Percentiles rank a stretch among this genome's conserved stretches.
These are phyloP conservation scores for Rhizodiscina lignyota DNA, from an alignment of 495 filamentous ascomycete genomes.

Conservation along the genomic window DNA sequence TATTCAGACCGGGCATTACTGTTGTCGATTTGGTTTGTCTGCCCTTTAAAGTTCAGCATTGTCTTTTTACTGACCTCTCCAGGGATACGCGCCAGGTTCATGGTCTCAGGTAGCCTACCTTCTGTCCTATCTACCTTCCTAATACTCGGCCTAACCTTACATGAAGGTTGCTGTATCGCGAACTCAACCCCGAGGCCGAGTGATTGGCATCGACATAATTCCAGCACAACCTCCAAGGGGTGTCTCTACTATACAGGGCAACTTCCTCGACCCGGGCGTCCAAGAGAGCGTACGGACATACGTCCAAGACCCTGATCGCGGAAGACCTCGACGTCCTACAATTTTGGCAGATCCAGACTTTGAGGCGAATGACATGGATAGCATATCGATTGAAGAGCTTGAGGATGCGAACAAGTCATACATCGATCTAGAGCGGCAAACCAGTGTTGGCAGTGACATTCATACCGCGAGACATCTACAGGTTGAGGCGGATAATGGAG, in stretches of 20 bases:
- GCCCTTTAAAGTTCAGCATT: neutral
- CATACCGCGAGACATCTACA: constrained; percentile 10
- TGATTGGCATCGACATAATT: constrained; percentile 85
- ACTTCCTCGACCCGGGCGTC: constrained; percentile 59
- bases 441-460: no score
- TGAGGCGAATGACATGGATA: constrained; percentile 4
- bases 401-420: constrained; percentile 21
- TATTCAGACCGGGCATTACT: constrained; percentile 67
- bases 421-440: constrained; percentile 21
- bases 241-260: constrained; percentile 82
- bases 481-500: constrained; percentile 8
- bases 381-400: constrained; percentile 20
- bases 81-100: constrained; percentile 86
- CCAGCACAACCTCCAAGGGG: constrained; percentile 80
- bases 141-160: constrained; percentile 3
- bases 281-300: constrained; percentile 60
- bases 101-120: constrained; percentile 97
- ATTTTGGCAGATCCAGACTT: constrained; percentile 4
- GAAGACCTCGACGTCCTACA: constrained; percentile 26
- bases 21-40: constrained; percentile 69
- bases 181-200: constrained; percentile 56
- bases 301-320: constrained; percentile 46
- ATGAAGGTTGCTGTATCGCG: constrained; percentile 72
- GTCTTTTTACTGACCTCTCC: constrained; percentile 6
- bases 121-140: constrained; percentile 3